Percentiles rank a stretch among this genome's conserved stretches.
phyloP scores from a whole-genome alignment of 306 rosid genomes.

The Vigna unguiculata region DNA sequence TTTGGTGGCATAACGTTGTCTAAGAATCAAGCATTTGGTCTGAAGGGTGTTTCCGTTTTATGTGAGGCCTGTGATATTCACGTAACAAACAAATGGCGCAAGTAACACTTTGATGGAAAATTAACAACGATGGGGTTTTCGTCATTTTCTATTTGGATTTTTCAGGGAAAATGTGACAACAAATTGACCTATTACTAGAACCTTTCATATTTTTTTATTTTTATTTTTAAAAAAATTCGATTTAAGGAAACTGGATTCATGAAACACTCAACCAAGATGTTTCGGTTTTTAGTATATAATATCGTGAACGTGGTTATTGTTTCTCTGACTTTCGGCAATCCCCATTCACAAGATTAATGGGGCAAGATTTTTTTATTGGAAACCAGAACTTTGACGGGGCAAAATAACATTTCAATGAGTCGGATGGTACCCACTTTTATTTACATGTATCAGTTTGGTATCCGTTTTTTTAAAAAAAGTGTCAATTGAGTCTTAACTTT shows the following conservation, averaged over 20 bases:
- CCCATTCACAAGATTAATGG: slow-evolving; percentile 5
- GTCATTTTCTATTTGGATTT: slow-evolving; percentile 32
- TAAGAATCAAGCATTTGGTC: slow-evolving; percentile 10
- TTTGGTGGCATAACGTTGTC: slow-evolving; percentile 35
- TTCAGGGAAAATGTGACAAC: not conserved
- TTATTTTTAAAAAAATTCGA: slow-evolving; percentile 40
- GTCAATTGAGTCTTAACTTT: no score
- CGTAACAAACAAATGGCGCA: not conserved
- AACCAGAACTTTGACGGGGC: not conserved
- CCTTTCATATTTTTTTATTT: not conserved
- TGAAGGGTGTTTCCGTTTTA: slow-evolving; percentile 22
- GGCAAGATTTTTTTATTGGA: not conserved
- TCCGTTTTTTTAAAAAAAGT: no score
- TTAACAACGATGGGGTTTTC: not conserved
- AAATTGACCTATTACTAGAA: slow-evolving; percentile 44
- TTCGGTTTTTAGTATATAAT: slow-evolving; percentile 31
- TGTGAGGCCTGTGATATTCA: slow-evolving; percentile 33
- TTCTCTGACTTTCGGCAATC: slow-evolving; percentile 11
- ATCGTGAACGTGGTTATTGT: slow-evolving; percentile 28
- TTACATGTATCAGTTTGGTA: no score
- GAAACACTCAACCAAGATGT: slow-evolving; percentile 35
- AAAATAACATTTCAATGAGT: not conserved
- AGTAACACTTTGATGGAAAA: slow-evolving; percentile 25
- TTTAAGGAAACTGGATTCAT: not conserved
- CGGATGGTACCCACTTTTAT: no score